Conservation (phyloP, 2,329 filamentous ascomycete species). For the Botryotinia globosa region DNA sequence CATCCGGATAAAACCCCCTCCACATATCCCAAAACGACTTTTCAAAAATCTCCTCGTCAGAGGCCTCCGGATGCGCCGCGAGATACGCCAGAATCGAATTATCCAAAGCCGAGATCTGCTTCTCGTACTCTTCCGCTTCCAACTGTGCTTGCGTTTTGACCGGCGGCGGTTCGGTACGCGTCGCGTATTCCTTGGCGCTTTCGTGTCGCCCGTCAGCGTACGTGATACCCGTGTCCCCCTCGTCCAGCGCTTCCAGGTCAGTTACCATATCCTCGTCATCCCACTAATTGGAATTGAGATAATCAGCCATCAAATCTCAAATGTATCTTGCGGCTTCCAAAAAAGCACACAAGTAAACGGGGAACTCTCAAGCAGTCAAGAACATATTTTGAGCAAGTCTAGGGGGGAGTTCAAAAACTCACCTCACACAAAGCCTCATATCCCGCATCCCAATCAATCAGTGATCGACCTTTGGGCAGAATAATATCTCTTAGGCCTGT, state of each 20-base stretch:
- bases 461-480: not conserved
- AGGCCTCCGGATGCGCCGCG: not conserved
- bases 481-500: not conserved
- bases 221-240: not conserved
- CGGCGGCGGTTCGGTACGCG: not conserved
- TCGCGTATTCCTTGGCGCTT: not conserved
- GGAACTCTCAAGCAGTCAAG: too few species aligned
- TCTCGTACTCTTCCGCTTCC: not conserved
- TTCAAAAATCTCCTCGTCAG: not conserved
- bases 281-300: not conserved
- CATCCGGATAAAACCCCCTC: not conserved
- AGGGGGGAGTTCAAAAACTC: not conserved
- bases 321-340: not conserved
- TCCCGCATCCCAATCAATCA: not conserved
- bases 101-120: rapidly evolving
- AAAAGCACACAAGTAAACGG: not conserved
- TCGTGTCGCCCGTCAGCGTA: not conserved
- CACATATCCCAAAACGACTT: not conserved
- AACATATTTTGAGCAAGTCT: not conserved
- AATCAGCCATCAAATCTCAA: not conserved
- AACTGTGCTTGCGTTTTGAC: not conserved
- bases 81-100: not conserved
- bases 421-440: not conserved
- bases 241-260: not conserved
- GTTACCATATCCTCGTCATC: not conserved